Base-by-base conservation (phyloP, 176 grass and related monocot genomes). In the Oryza punctata region DNA sequence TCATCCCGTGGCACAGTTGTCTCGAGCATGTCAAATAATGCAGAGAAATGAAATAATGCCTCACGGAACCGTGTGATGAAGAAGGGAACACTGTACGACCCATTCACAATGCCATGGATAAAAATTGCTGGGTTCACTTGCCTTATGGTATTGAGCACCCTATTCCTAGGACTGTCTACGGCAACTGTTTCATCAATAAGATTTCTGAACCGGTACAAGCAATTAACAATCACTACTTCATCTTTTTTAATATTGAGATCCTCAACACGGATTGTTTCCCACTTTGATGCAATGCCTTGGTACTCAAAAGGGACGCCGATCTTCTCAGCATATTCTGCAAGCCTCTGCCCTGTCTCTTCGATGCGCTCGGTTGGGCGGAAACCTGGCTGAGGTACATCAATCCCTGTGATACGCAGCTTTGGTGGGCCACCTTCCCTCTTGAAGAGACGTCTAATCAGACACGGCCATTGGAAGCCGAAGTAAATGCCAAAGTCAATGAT, bases 401-500 rank as follows among this genome's bases (percentile, higher is more conserved):
- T 98, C 59, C 96, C 96, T 0, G 96, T 98, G 47, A 98, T 91
- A 54, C 93, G 88, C 64, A 98, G 87, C 63, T 67, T 84, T 67
- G 96, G 96, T 0, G 96, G 85, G 2, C 90, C 91, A 5, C 86
- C 90, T 69, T 93, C 91, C 88, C 95, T 93, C 67, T 84, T 89
- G 50, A 89, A 86, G 50, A 98, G 92, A 50, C 92, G 93, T 64
- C 94, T 92, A 54, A 98, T 98, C 35, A 98, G 82, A 33, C 93
- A 94, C 25, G 96, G 96, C 96, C 96, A 98, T 78, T 98, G 96
- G 72, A 98, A 90, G 40, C 96, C 96, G 37, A 91, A 98, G 75
- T 94, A 98, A 69, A 98, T 98, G 45, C 95, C 95, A 2, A 98
- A 98, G 52, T 98, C 95, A 37, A 98, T 98, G 10, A 98, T 98